Percentiles rank a stretch among this genome's conserved stretches.
Evolutionary conservation across 2,329 filamentous ascomycete species (phyloP).

Genomic region (Diplodia seriata): DNA sequence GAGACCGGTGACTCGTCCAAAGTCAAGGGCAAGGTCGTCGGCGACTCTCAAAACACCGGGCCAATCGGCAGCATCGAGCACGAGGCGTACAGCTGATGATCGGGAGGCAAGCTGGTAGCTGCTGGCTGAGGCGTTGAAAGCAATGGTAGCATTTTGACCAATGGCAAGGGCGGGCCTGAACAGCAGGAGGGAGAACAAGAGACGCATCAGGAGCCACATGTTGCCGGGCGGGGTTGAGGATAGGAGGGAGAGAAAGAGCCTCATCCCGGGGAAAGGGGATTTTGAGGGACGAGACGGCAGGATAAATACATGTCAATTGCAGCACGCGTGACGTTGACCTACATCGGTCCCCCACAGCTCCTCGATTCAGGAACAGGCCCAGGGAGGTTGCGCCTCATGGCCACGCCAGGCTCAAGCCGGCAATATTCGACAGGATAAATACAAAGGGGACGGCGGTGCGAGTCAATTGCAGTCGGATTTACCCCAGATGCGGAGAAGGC

Average conservation of each 20-base stretch:
- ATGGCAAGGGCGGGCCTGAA: slow-evolving; percentile 45
- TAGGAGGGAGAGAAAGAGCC: neutral
- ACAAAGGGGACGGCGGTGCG: neutral
- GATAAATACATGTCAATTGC: neutral
- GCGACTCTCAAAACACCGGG: slow-evolving; percentile 73
- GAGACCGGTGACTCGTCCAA: slow-evolving; percentile 72
- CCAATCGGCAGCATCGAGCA: slow-evolving; percentile 60
- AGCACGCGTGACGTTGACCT: slow-evolving; percentile 24
- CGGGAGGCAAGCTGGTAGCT: slow-evolving; percentile 43
- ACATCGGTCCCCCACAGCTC: neutral
- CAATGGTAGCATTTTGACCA: slow-evolving; percentile 59
- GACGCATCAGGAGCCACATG: neutral
- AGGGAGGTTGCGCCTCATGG: neutral
- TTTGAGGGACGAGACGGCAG: neutral
- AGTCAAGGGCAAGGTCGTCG: slow-evolving; percentile 70
- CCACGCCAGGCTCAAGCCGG: slow-evolving; percentile 1
- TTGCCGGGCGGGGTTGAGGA: neutral
- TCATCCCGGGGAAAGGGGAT: slow-evolving; percentile 1
- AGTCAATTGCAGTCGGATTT: slow-evolving; percentile 19
- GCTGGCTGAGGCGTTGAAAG: slow-evolving; percentile 51
- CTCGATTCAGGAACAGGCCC: slow-evolving; percentile 24
- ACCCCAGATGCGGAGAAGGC: slow-evolving; percentile 22
- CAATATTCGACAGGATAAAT: slow-evolving; percentile 25
- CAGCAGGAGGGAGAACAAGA: slow-evolving; percentile 12
- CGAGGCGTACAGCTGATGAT: slow-evolving; percentile 41